phyloP scores from a whole-genome alignment of 2,329 filamentous ascomycete genomes.

The Scedosporium aurantiacum region DNA sequence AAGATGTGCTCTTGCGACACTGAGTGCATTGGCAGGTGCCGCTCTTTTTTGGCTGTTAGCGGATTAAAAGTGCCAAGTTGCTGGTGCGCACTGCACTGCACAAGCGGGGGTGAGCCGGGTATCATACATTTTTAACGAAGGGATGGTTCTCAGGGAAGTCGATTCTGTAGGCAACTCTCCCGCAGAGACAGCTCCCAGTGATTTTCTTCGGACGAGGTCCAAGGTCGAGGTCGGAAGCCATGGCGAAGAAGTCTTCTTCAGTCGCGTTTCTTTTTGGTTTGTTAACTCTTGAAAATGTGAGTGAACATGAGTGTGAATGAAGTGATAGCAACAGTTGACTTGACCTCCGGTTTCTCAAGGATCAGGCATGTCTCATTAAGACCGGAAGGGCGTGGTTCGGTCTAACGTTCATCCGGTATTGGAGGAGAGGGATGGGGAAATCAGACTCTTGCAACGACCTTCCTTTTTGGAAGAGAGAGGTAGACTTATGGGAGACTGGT shows the following conservation, averaged over 20 bases:
- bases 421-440: no score
- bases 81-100: background rate
- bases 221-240: background rate
- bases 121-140: slow-evolving; percentile 10
- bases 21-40: slow-evolving; percentile 43
- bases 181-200: slow-evolving; percentile 11
- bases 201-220: slow-evolving; percentile 10
- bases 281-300: no score
- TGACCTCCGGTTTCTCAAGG: no score
- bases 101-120: slow-evolving; percentile 4
- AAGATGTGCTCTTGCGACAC: slow-evolving; percentile 40
- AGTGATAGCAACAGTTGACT: no score
- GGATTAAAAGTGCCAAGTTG: slow-evolving; percentile 8
- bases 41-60: slow-evolving; percentile 8
- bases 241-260: background rate
- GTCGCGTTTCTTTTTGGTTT: no score
- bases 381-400: no score
- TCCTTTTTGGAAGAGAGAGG: no score
- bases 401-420: no score
- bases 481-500: no score
- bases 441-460: no score
- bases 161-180: slow-evolving; percentile 8
- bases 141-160: slow-evolving; percentile 10
- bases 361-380: no score
- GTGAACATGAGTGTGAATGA: no score